Conservation (phyloP, 805 yeast genomes). For the Suhomyces faveliae region DNA sequence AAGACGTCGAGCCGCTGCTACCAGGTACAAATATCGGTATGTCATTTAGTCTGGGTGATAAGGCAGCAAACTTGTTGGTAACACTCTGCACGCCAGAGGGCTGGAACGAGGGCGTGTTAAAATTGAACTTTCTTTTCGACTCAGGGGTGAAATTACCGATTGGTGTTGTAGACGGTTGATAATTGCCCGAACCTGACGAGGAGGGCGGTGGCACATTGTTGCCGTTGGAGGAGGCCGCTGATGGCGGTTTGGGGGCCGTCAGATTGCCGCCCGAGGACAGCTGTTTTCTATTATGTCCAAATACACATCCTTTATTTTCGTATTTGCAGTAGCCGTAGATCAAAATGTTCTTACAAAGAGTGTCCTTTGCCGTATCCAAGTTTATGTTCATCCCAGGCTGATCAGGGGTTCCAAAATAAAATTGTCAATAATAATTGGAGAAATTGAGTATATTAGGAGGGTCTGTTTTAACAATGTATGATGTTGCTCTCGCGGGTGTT, state of each 20-base stretch:
- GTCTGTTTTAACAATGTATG: background rate
- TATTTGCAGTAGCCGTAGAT: constrained; percentile 87
- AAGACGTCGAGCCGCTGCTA: constrained; percentile 1
- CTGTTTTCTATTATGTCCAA: constrained; percentile 56
- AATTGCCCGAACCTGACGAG: constrained; percentile 40
- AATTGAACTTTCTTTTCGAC: constrained; percentile 34
- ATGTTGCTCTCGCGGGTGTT: background rate
- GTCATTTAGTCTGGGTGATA: constrained; percentile 49
- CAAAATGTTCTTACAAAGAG: constrained; percentile 79
- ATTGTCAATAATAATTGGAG: background rate
- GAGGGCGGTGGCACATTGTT: constrained; percentile 47
- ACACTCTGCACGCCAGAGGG: constrained; percentile 32
- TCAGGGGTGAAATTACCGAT: constrained; percentile 14
- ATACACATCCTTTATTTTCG: constrained; percentile 84
- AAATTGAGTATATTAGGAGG: background rate
- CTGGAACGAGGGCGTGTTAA: constrained; percentile 45
- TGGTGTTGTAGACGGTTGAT: constrained; percentile 6
- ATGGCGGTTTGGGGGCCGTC: background rate
- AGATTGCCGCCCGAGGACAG: background rate
- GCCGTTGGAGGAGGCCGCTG: constrained; percentile 3
- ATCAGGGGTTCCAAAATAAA: background rate
- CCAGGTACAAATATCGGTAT: constrained; percentile 50
- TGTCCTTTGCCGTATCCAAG: constrained; percentile 63
- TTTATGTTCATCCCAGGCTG: constrained; percentile 33
- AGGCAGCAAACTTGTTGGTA: constrained; percentile 40